Evolutionary conservation across 306 rosid species (phyloP).

Genomic region (Hylodesmum podocarpum): DNA sequence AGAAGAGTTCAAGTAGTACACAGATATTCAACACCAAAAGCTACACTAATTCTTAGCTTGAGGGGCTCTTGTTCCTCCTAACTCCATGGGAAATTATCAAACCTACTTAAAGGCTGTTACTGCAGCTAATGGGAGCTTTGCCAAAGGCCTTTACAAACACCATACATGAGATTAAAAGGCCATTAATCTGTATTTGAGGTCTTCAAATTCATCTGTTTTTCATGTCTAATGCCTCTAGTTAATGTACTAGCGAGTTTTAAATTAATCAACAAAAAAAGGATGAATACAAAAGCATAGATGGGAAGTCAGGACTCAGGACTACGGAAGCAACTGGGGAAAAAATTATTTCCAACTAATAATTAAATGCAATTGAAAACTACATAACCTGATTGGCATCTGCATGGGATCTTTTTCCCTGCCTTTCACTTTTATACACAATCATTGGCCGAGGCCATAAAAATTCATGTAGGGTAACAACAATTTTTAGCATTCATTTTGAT

Average conservation of each 20-base stretch:
- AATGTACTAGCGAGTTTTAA: not conserved
- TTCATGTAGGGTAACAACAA: not conserved
- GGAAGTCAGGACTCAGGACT: not conserved
- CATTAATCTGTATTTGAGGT: not conserved
- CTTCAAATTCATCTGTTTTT: not conserved
- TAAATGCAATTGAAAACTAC: slow-evolving; percentile 38
- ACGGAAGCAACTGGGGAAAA: slow-evolving; percentile 6
- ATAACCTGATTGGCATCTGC: slow-evolving; percentile 36
- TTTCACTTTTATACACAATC: slow-evolving; percentile 31
- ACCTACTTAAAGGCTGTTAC: no score
- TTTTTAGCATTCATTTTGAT: slow-evolving; percentile 53
- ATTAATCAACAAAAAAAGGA: not conserved
- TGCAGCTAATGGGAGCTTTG: no score
- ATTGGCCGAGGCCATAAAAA: slow-evolving; percentile 23
- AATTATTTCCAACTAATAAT: slow-evolving; percentile 44
- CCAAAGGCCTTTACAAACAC: no score
- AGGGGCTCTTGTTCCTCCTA: not conserved
- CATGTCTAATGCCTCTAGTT: not conserved
- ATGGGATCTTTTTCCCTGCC: slow-evolving; percentile 32
- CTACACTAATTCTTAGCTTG: not conserved
- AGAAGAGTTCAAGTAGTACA: not conserved
- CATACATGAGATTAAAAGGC: not conserved
- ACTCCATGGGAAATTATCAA: not conserved
- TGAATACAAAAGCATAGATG: not conserved
- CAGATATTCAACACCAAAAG: not conserved